Percentiles rank a stretch among this genome's conserved stretches.
Evolutionary conservation across 1,139 yeast genomes (phyloP).

Genomic region (Nakaseomyces uthaithaninus): DNA sequence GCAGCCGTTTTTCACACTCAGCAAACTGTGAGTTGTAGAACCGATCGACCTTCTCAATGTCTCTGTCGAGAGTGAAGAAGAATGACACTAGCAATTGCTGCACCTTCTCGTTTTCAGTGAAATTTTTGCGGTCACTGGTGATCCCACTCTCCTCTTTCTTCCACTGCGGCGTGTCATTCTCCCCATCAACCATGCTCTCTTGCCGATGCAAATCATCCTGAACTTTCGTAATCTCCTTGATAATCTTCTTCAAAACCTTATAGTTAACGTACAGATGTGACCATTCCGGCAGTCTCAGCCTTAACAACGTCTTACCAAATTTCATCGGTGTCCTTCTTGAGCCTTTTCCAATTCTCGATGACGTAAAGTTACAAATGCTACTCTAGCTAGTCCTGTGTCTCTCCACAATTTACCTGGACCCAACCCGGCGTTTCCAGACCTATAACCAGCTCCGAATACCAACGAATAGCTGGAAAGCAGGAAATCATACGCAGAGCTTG

Average conservation of each 20-base stretch:
- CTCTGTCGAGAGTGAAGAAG: constrained; percentile 72
- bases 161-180: constrained; percentile 10
- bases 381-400: too few species aligned
- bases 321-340: constrained; percentile 49
- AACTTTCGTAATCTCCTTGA: constrained; percentile 43
- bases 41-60: constrained; percentile 71
- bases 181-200: constrained; percentile 14
- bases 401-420: too few species aligned
- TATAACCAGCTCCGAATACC: too few species aligned
- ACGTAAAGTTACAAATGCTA: too few species aligned
- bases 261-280: constrained; percentile 70
- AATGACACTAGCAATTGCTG: constrained; percentile 50
- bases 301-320: constrained; percentile 72
- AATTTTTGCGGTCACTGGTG: constrained; percentile 1
- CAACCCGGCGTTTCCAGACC: too few species aligned
- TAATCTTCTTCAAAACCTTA: constrained; percentile 72
- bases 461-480: too few species aligned
- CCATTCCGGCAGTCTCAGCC: constrained; percentile 96
- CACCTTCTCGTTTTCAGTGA: constrained; percentile 33
- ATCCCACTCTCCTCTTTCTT: constrained; percentile 8
- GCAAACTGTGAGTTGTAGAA: constrained; percentile 65
- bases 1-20: constrained; percentile 67
- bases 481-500: too few species aligned
- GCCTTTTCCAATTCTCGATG: too few species aligned
- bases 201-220: constrained; percentile 28